Percentiles rank a stretch among this genome's conserved stretches.
phyloP scores from a whole-genome alignment of 257 asterid genomes.

The Jasminum sambac region DNA sequence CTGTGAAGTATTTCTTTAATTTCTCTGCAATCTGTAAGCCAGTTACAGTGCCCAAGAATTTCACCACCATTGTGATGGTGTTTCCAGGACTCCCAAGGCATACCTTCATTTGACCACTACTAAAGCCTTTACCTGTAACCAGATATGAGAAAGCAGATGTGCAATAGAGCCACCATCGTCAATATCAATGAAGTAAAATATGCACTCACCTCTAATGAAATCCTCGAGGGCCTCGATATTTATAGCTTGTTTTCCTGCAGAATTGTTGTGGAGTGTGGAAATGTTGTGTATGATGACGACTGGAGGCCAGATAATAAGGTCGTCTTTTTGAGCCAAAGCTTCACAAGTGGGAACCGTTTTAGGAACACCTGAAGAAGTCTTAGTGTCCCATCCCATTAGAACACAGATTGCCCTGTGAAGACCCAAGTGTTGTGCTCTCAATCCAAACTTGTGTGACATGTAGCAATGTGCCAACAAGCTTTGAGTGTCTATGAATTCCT shows the following conservation, averaged over 20 bases:
- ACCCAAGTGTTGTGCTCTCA: constrained; percentile 43
- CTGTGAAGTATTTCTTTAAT: constrained; percentile 33
- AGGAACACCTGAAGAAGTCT: constrained; percentile 23
- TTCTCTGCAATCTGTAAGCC: constrained; percentile 39
- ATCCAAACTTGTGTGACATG: constrained; percentile 31
- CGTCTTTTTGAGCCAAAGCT: constrained; percentile 38
- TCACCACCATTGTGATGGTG: constrained; percentile 31
- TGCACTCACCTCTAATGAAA: constrained; percentile 36
- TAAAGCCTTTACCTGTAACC: constrained; percentile 35
- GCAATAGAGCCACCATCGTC: not conserved
- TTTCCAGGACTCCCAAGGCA: constrained; percentile 33
- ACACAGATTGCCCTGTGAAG: constrained; percentile 46
- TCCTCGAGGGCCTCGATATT: constrained; percentile 29
- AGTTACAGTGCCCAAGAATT: constrained; percentile 35
- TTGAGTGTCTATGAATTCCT: constrained; percentile 36
- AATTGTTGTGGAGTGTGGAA: constrained; percentile 8
- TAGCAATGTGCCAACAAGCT: constrained; percentile 36
- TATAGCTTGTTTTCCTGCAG: constrained; percentile 19
- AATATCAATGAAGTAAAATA: not conserved
- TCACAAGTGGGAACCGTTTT: constrained; percentile 27
- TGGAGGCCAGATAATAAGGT: constrained; percentile 45
- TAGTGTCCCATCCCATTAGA: constrained; percentile 39
- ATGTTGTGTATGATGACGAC: constrained; percentile 29
- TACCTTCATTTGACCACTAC: constrained; percentile 31
- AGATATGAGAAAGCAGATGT: not conserved